Evolutionary conservation across 2,329 filamentous ascomycete species (phyloP).

Genomic region (Diaporthe ampelina): DNA sequence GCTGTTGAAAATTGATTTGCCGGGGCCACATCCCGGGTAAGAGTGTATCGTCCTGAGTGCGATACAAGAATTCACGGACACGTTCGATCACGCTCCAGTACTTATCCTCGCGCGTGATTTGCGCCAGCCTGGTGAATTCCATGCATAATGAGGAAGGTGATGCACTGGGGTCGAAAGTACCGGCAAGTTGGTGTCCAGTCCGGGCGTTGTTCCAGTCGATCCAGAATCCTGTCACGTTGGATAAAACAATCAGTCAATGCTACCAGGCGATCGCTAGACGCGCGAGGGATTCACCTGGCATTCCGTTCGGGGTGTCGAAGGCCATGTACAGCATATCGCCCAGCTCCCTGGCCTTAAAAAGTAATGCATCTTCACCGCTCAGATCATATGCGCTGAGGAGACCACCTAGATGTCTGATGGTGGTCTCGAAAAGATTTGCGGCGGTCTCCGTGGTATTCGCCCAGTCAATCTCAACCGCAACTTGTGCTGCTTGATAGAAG

Average conservation of each 20-base stretch:
- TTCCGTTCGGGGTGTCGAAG: conserved; percentile 63
- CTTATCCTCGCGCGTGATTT: conserved; percentile 76
- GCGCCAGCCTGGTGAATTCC: conserved; percentile 79
- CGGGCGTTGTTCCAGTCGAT: conserved; percentile 63
- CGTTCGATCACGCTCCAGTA: conserved; percentile 83
- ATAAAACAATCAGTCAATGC: background rate
- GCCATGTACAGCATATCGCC: conserved; percentile 63
- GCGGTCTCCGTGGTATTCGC: conserved; percentile 54
- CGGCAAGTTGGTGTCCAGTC: conserved; percentile 51
- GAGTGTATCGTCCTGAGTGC: background rate
- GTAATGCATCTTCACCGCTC: conserved; percentile 55
- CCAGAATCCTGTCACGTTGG: conserved; percentile 59
- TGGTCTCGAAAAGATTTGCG: conserved; percentile 62
- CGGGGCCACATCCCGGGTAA: conserved; percentile 13
- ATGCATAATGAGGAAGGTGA: conserved; percentile 72
- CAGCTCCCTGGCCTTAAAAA: conserved; percentile 60
- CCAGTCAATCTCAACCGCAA: conserved; percentile 65
- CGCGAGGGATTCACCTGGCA: conserved; percentile 52
- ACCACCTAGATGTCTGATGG: conserved; percentile 62
- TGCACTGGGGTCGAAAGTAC: conserved; percentile 54
- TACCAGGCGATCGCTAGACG: too few relatives aligned
- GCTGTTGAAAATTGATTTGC: conserved; percentile 46
- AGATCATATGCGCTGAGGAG: conserved; percentile 62
- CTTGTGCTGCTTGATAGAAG: conserved; percentile 66
- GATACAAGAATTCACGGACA: conserved; percentile 28